phyloP scores from a whole-genome alignment of 2,329 filamentous ascomycete genomes.

The Zymoseptoria brevis region DNA sequence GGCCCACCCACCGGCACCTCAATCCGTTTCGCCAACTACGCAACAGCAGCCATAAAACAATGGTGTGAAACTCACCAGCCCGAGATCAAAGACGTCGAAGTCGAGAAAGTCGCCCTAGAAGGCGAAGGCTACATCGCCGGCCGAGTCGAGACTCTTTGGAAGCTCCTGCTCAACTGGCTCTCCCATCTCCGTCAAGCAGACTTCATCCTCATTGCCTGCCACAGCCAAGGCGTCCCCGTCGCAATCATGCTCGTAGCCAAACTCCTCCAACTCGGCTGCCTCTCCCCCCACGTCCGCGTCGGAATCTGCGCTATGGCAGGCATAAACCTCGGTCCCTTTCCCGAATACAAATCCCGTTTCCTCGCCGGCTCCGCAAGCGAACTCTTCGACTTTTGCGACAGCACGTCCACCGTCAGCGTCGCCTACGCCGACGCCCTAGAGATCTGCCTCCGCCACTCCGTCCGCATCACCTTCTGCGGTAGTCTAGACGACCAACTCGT shows the following conservation, averaged over 20 bases:
- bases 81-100: conserved; percentile 65
- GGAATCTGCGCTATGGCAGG: conserved; percentile 87
- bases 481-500: conserved; percentile 97
- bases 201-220: conserved; percentile 83
- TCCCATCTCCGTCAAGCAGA: conserved; percentile 82
- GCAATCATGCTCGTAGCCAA: conserved; percentile 88
- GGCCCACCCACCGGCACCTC: conserved; percentile 95
- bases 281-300: conserved; percentile 61
- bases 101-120: conserved; percentile 90
- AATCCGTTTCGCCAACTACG: conserved; percentile 81
- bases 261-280: conserved; percentile 79
- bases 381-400: conserved; percentile 84
- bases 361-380: conserved; percentile 88
- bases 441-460: conserved; percentile 67
- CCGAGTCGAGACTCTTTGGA: conserved; percentile 87
- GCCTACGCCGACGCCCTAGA: conserved; percentile 71
- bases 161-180: conserved; percentile 87
- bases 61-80: conserved; percentile 60
- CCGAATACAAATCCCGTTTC: conserved; percentile 82
- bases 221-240: conserved; percentile 93
- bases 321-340: conserved; percentile 86
- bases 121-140: conserved; percentile 89
- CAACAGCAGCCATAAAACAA: conserved; percentile 70
- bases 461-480: conserved; percentile 77
- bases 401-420: conserved; percentile 71